Percentiles rank a stretch among this genome's conserved stretches.
Conservation (phyloP, 306 rosid genomes). For the Medicago arabica region DNA sequence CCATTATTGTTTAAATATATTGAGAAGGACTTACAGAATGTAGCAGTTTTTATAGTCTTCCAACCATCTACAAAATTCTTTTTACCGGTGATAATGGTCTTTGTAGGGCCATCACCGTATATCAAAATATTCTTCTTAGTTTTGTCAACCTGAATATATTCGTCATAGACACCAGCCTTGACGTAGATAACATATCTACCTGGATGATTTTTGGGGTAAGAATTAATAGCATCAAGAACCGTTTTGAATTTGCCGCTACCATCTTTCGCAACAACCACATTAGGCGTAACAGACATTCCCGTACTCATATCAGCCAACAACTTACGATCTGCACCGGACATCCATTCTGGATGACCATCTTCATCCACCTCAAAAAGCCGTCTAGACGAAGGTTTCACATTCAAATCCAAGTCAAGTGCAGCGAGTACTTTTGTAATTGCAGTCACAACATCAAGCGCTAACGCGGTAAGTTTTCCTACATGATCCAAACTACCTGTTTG, state of each 20-base stretch:
- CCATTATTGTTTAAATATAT: background rate
- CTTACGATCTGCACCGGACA: conserved; percentile 57
- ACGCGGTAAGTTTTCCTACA: conserved; percentile 52
- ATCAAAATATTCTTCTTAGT: conserved; percentile 47
- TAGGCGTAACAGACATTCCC: conserved; percentile 29
- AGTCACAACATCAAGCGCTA: conserved; percentile 65
- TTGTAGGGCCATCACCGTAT: conserved; percentile 76
- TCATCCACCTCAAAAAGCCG: conserved; percentile 52
- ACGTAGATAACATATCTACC: conserved; percentile 70
- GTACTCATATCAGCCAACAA: conserved; percentile 46
- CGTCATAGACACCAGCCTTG: conserved; percentile 73
- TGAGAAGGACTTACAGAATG: conserved; percentile 40
- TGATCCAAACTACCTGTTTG: conserved; percentile 36
- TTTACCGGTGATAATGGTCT: conserved; percentile 51
- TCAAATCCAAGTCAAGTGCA: conserved; percentile 44
- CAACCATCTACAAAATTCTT: conserved; percentile 22
- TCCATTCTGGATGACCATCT: conserved; percentile 65
- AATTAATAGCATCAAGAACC: conserved; percentile 59
- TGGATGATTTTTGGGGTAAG: conserved; percentile 50
- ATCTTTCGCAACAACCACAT: conserved; percentile 80
- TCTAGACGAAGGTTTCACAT: conserved; percentile 47
- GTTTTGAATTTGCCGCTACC: conserved; percentile 76
- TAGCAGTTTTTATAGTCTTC: conserved; percentile 46
- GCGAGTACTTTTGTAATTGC: conserved; percentile 44
- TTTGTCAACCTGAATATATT: conserved; percentile 50